Base-by-base conservation (phyloP, 192 early-diverging fungal genomes). In the Linnemannia hyalina region DNA sequence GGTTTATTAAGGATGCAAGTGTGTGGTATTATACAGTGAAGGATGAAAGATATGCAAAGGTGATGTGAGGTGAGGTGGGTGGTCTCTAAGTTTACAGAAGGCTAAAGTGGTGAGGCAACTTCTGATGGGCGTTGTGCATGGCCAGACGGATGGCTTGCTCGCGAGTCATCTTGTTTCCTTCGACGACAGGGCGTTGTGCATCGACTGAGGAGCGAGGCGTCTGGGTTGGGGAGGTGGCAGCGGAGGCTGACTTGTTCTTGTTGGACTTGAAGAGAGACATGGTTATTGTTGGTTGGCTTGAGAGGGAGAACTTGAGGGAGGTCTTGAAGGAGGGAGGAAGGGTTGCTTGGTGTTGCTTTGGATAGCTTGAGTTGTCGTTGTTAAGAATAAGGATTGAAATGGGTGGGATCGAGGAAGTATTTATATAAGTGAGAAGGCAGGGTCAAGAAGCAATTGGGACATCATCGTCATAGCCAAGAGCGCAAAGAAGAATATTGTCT, bases 71-170 rank as follows among this genome's bases (percentile, higher is more conserved):
- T 9, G 23, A 57, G 8, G 23, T n/a, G 54, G 54, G 23, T 1
- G 0, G 0, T 16, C 54, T 1, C 23, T 35, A 6, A 3, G 13
- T 57, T n/a, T 57, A 57, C 54, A 57, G 23, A 57, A 57, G 54
- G 54, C 54, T 57, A 57, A 57, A 57, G 54, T 57, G 54, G 54
- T 57, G 54, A 57, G 54, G 54, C 54, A 57, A 57, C 54, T 57
- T 57, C 9, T 57, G 54, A 8, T 57, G 54, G 4, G 54, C 9
- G 52, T 54, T 54, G 22, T 54, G 52, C 52, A 54, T 54, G 52
- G 52, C 52, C 52, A 54, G 22, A 57, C 23, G 54, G 54, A 57
- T n/a, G 9, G 54, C 54, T 23, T 57, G 54, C 23, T 57, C 54
- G 9, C 54, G 54, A 57, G 54, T 57, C 54, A 57, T 57, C 23